phyloP scores from a whole-genome alignment of 2,329 filamentous ascomycete genomes.

The Talaromyces sp. region DNA sequence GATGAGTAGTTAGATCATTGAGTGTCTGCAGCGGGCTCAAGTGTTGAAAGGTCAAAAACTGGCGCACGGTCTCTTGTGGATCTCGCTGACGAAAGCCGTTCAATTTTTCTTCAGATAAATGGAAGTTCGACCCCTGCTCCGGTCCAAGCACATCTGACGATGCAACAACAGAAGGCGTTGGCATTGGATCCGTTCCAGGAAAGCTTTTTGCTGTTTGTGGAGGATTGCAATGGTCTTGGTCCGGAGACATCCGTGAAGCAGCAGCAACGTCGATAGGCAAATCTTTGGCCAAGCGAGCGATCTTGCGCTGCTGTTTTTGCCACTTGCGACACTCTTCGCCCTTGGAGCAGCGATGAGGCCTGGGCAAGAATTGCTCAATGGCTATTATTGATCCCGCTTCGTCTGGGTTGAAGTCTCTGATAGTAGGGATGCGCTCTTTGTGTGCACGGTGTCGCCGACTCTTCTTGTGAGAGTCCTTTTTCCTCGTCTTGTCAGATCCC shows the following conservation, averaged over 20 bases:
- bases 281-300: conserved; percentile 68
- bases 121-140: conserved; percentile 55
- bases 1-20: conserved; percentile 60
- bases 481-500: neutral
- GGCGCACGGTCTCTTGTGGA: conserved; percentile 86
- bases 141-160: conserved; percentile 87
- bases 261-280: conserved; percentile 69
- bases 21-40: conserved; percentile 21
- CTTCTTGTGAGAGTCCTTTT: conserved; percentile 9
- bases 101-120: conserved; percentile 67
- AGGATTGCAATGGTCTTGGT: conserved; percentile 24
- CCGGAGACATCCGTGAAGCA: conserved; percentile 62
- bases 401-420: conserved; percentile 43
- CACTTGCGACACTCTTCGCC: conserved; percentile 81
- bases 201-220: conserved; percentile 55
- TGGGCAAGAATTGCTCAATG: conserved; percentile 82
- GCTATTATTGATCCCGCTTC: conserved; percentile 88
- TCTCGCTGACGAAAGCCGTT: conserved; percentile 65
- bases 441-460: conserved; percentile 18
- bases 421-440: conserved; percentile 56
- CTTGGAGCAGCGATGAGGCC: conserved; percentile 76
- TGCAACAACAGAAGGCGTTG: conserved; percentile 73
- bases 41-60: conserved; percentile 84
- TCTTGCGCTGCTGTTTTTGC: conserved; percentile 70
- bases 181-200: conserved; percentile 64